phyloP scores from a whole-genome alignment of 306 rosid genomes.

The Alnus rubra region DNA sequence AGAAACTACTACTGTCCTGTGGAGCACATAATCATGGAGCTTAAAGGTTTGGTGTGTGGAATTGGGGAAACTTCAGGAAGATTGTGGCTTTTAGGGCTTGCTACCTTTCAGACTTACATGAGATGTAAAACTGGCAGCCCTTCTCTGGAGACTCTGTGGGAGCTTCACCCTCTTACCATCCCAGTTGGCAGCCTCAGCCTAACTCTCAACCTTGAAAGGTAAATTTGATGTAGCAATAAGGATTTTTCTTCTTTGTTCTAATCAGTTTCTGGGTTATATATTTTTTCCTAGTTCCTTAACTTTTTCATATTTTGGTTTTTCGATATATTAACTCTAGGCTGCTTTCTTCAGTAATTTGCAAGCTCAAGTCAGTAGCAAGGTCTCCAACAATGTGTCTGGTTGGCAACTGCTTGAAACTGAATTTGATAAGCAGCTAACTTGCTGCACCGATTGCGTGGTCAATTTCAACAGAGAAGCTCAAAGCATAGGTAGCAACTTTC shows the following conservation, averaged over 20 bases:
- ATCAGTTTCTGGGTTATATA: too few relatives aligned
- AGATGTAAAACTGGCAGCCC: slow-evolving; percentile 66
- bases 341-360: slow-evolving; percentile 44
- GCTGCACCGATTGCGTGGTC: slow-evolving; percentile 50
- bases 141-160: slow-evolving; percentile 78
- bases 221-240: background rate
- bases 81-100: slow-evolving; percentile 69
- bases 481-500: slow-evolving; percentile 28
- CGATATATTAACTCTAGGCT: slow-evolving; percentile 1
- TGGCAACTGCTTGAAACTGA: slow-evolving; percentile 21
- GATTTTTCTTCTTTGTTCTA: background rate
- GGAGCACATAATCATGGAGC: slow-evolving; percentile 70
- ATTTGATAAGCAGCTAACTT: slow-evolving; percentile 40
- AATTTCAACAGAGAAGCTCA: slow-evolving; percentile 55
- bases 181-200: slow-evolving; percentile 77
- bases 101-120: slow-evolving; percentile 67
- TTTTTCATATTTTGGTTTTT: background rate
- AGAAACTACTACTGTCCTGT: slow-evolving; percentile 48
- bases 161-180: slow-evolving; percentile 72
- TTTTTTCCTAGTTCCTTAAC: background rate
- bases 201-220: slow-evolving; percentile 77
- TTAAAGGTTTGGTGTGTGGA: slow-evolving; percentile 57
- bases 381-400: slow-evolving; percentile 33
- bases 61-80: slow-evolving; percentile 56
- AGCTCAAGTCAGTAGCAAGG: slow-evolving; percentile 46